A percentile compares a stretch with the other conserved stretches of the same genome.
Evolutionary conservation across 2,329 filamentous ascomycete genomes (phyloP).

Genomic region (Lachnellula arida): DNA sequence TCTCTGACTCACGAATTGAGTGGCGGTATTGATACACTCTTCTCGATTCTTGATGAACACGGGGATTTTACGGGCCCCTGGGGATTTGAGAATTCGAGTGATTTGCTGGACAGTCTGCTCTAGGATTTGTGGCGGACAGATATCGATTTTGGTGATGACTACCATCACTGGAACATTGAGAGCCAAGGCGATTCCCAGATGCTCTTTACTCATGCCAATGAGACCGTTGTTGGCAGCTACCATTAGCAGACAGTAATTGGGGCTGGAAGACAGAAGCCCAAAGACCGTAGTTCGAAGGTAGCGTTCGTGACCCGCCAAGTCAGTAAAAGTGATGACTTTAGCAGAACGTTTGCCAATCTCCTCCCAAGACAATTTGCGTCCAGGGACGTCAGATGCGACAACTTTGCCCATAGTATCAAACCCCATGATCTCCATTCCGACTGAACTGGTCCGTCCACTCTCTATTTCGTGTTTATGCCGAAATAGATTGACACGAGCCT

Average conservation of each 20-base stretch:
- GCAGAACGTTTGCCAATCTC: conserved; percentile 93
- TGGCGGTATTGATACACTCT: conserved; percentile 90
- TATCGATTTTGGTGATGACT: conserved; percentile 96
- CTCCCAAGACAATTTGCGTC: conserved; percentile 89
- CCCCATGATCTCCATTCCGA: conserved; percentile 98
- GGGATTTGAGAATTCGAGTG: conserved; percentile 87
- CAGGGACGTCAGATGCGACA: conserved; percentile 74
- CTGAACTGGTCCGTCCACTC: conserved; percentile 88
- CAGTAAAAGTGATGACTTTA: conserved; percentile 95
- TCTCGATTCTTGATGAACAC: conserved; percentile 91
- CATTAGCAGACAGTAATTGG: conserved; percentile 97
- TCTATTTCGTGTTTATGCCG: conserved; percentile 98
- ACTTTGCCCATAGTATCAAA: conserved; percentile 86
- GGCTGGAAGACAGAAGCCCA: conserved; percentile 86
- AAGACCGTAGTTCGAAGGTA: conserved; percentile 97
- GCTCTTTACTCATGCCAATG: conserved; percentile 97
- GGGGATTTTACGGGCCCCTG: conserved; percentile 89
- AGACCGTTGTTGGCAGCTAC: conserved; percentile 96
- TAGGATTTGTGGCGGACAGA: conserved; percentile 92
- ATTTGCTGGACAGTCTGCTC: conserved; percentile 90
- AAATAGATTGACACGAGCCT: conserved; percentile 91
- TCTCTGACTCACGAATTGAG: conserved; percentile 89
- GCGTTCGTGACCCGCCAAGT: conserved; percentile 90
- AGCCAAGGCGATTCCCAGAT: conserved; percentile 88
- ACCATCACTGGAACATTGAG: conserved; percentile 98